A percentile compares a stretch with the other conserved stretches of the same genome.
phyloP scores from a whole-genome alignment of 2,329 filamentous ascomycete genomes.

The Ascochyta clinopodiicola region DNA sequence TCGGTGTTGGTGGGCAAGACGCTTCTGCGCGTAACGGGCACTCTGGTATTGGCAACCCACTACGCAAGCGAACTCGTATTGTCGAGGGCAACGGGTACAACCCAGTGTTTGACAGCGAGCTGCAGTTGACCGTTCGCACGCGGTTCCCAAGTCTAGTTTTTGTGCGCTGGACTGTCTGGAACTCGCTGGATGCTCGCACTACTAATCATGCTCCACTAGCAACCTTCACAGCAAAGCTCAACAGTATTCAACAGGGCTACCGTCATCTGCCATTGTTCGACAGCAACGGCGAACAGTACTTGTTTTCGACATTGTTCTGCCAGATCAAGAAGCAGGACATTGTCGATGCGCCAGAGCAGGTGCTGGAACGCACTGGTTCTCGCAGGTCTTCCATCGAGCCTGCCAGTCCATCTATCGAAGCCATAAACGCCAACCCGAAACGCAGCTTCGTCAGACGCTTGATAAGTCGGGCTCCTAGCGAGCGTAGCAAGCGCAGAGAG shows the following conservation, averaged over 20 bases:
- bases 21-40: conserved; percentile 68
- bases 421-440: conserved; percentile 39
- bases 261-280: conserved; percentile 91
- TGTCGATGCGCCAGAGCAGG: conserved; percentile 48
- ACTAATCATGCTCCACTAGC: conserved; percentile 73
- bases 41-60: conserved; percentile 73
- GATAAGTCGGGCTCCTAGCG: conserved; percentile 53
- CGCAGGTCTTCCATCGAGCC: conserved; percentile 37
- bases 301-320: conserved; percentile 95
- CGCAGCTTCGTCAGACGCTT: conserved; percentile 51
- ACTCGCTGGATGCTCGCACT: conserved; percentile 77
- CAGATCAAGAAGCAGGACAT: conserved; percentile 72
- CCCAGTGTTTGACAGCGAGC: conserved; percentile 81
- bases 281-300: conserved; percentile 85
- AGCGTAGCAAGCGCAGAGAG: conserved; percentile 48
- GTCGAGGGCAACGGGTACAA: conserved; percentile 92
- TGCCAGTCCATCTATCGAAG: conserved; percentile 39
- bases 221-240: conserved; percentile 91
- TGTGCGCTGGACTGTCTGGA: conserved; percentile 89
- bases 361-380: conserved; percentile 27
- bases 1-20: conserved; percentile 70
- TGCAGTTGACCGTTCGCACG: conserved; percentile 85
- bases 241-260: conserved; percentile 87
- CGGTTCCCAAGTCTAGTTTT: conserved; percentile 94
- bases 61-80: conserved; percentile 80